Evolutionary conservation across 495 filamentous ascomycete genomes (phyloP).

Genomic region (Penicillium cinerascens): DNA sequence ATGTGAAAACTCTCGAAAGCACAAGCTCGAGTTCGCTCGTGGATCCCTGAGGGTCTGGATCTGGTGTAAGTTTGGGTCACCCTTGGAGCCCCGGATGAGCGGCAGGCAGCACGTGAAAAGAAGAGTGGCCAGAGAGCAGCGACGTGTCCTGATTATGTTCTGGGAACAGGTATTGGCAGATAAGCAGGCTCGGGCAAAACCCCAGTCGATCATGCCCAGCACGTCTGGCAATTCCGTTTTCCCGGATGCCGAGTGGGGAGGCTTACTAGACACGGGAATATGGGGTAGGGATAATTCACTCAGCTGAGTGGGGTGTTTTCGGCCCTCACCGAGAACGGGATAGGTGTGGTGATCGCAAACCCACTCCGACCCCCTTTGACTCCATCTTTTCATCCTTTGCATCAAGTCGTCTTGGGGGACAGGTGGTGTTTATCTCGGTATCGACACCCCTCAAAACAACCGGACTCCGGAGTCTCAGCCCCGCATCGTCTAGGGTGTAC

Average conservation of each 20-base stretch:
- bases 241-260: slow-evolving; percentile 6
- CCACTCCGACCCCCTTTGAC: background rate
- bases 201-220: background rate
- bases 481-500: slow-evolving; percentile 31
- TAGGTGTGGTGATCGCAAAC: background rate
- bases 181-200: too few relatives aligned
- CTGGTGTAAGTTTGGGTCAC: background rate
- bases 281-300: slow-evolving; percentile 20
- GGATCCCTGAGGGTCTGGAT: background rate
- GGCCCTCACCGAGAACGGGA: slow-evolving; percentile 27
- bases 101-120: slow-evolving; percentile 15
- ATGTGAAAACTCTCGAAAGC: background rate
- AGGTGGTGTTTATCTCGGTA: too few relatives aligned
- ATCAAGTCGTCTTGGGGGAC: too few relatives aligned
- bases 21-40: background rate
- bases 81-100: background rate
- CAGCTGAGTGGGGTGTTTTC: slow-evolving; percentile 8
- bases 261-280: slow-evolving; percentile 8
- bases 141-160: background rate
- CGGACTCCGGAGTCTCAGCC: slow-evolving; percentile 35
- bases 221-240: background rate
- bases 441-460: slow-evolving; percentile 1
- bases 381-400: background rate
- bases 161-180: background rate
- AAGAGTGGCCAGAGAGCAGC: slow-evolving; percentile 7